Evolutionary conservation across 352 stramenopile species (phyloP), one percentile per base, ranked within the genome.

Genomic region (Phytopythium sindhum): DNA sequence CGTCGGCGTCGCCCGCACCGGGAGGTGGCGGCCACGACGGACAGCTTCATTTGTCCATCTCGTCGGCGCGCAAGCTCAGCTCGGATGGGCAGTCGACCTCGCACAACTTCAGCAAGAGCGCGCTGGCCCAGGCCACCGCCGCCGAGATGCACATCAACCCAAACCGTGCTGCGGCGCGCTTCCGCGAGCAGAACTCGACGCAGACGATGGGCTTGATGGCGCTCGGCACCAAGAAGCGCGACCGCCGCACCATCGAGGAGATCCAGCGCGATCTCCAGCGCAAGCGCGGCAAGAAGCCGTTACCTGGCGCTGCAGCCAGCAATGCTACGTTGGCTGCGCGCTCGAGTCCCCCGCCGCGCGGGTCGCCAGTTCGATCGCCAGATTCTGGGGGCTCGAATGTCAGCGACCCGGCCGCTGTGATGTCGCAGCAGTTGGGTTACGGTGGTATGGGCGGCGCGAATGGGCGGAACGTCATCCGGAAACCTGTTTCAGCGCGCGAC

Each of bases 171-270:
- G 83, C 75, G 0, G 72, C 75, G 35, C 80, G 86, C 31, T 92
- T 93, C 55, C 83, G 84, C 54, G 78, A 83, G 65, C 66, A 88
- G 52, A 81, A 75, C 58, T 74, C 80, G 29, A 64, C 70, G 4
- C 68, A 78, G 37, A 65, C 69, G 56, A 67, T 69, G 4, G 75
- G 69, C 8, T 67, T 95, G 66, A 92, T 91, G 78, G 72, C 87
- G n/a, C 69, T 95, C 11, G 84, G 84, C 48, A 95, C 87, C 19
- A 89, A 89, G 66, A 95, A 94, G 64, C 72, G 87, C 50, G 87
- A 95, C 55, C 83, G 87, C 60, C 84, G 87, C 24, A 93, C 87
- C n/a, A 95, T 95, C 60, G 87, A 95, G 52, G 83, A 95, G 65
- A 95, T 95, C 58, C 87, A 95, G 60, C 72, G 84, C 56, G 87